Conservation (phyloP, 192 early-diverging fungal genomes). For the Pecoramyces ruminantium region DNA sequence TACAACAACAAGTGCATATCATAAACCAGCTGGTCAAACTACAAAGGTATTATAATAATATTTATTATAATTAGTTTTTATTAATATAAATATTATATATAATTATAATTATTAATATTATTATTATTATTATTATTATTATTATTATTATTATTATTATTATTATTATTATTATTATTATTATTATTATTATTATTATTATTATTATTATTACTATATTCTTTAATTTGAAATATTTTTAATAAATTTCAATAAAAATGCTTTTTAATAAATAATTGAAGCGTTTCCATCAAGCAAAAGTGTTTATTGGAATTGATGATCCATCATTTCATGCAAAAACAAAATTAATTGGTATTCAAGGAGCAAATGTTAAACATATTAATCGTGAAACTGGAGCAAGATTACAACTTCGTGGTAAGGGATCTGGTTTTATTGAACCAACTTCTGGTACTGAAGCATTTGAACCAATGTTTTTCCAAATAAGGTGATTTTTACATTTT, state of each 20-base stretch:
- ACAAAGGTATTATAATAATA: neutral
- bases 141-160: too few relatives aligned
- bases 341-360: conserved; percentile 72
- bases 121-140: too few relatives aligned
- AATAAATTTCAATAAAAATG: too few relatives aligned
- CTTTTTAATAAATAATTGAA: too few relatives aligned
- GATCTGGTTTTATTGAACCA: conserved; percentile 62
- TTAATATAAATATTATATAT: too few relatives aligned
- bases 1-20: conserved; percentile 1
- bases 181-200: too few relatives aligned
- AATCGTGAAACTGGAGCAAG: conserved; percentile 57
- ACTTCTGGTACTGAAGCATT: conserved; percentile 38
- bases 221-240: too few relatives aligned
- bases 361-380: conserved; percentile 70
- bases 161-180: too few relatives aligned
- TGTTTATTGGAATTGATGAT: conserved; percentile 56
- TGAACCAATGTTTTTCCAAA: conserved; percentile 68
- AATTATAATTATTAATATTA: too few relatives aligned
- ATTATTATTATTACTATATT: too few relatives aligned
- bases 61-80: too few relatives aligned
- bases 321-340: conserved; percentile 66
- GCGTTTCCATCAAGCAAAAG: conserved; percentile 23
- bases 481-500: too few relatives aligned
- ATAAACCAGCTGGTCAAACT: neutral
- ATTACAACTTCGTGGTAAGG: conserved; percentile 66